Base-by-base conservation (phyloP, 345 rosid species). In the Eucalyptus camaldulensis region DNA sequence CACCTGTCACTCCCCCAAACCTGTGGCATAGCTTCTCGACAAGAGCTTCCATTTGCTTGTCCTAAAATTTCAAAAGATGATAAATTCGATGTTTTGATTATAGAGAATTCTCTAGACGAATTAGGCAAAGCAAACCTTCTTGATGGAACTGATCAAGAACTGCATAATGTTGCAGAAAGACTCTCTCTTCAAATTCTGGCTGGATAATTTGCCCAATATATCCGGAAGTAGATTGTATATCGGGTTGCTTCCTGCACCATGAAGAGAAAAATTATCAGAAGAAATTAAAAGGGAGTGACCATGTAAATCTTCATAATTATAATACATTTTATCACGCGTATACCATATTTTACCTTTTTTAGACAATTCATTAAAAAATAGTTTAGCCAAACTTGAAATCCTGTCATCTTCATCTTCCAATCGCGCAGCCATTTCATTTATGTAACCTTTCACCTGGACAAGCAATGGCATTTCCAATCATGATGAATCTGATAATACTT, bases 21-120 rank as follows among this genome's bases (percentile, higher is more conserved):
- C 99, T 94, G 89, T 98, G 95, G 96, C 99, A 98, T 85, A 97
- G 99, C 93, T 98, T 98, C 93, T 96, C 99, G 90, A 98, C 98
- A 89, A 98, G 97, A 88, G 99, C 92, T 88, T 98, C 99, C 99
- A 98, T 97, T 92, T 98, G 99, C 93, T 95, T 98, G 90, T 98
- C 99, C 99, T 98, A 92, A 87, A 91, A 62, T 92, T 88, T 87
- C 53, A 65, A 43, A 86, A 90, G 58, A 88, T 44, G 89, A 60
- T 15, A 89, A 81, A 85, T 15, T 54, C 12, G 50, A 54, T 33
- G 88, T 76, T 76, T 76, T 40, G 83, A 21, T 40, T 22, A 21
- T 21, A 40, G 15, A 11, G 45, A 76, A 76, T 37, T 22, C 47
- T 76, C 29, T 76, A 53, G 67, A 53, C 2, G 29, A 27, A 49